phyloP scores from a whole-genome alignment of 139 green algal species.

The Chloropicon primus region DNA sequence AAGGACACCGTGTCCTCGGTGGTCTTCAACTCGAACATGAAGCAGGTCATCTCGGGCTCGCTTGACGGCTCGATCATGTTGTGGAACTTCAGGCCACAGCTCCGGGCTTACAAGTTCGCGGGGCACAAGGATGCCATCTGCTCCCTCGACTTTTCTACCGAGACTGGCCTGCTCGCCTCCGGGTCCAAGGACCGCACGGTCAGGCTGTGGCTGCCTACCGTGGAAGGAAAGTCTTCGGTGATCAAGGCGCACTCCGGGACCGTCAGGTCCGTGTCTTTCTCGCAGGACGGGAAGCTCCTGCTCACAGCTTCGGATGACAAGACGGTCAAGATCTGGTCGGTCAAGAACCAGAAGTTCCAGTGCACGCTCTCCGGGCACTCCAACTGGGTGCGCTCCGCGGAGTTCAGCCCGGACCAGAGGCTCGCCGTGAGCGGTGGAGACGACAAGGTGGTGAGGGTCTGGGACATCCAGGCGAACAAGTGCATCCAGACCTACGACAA shows the following conservation, averaged over 20 bases:
- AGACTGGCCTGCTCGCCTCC: conserved; percentile 54
- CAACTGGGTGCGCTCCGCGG: conserved; percentile 72
- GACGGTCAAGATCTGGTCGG: conserved; percentile 75
- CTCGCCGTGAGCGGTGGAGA: conserved; percentile 63
- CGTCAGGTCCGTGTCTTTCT: conserved; percentile 64
- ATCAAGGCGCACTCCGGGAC: conserved; percentile 53
- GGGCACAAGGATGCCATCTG: conserved; percentile 68
- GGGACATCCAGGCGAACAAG: conserved; percentile 55
- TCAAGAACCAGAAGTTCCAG: conserved; percentile 58
- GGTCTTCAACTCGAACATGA: conserved; percentile 71
- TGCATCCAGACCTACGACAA: conserved; percentile 47
- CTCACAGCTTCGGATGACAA: conserved; percentile 73
- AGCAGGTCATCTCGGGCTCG: conserved; percentile 62
- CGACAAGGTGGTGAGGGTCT: conserved; percentile 63
- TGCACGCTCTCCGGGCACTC: conserved; percentile 63
- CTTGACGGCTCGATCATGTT: conserved; percentile 71
- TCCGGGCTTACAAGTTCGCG: conserved; percentile 59
- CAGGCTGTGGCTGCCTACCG: conserved; percentile 67
- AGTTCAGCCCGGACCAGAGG: conserved; percentile 56
- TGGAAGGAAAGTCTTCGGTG: conserved; percentile 25
- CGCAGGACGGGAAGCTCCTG: conserved; percentile 51
- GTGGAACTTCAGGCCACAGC: conserved; percentile 81
- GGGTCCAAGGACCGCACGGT: conserved; percentile 70
- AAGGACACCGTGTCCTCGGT: conserved; percentile 60
- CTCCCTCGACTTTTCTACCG: conserved; percentile 55